Evolutionary conservation across 192 early-diverging fungal species (phyloP).

Genomic region (Radiomyces spectabilis): DNA sequence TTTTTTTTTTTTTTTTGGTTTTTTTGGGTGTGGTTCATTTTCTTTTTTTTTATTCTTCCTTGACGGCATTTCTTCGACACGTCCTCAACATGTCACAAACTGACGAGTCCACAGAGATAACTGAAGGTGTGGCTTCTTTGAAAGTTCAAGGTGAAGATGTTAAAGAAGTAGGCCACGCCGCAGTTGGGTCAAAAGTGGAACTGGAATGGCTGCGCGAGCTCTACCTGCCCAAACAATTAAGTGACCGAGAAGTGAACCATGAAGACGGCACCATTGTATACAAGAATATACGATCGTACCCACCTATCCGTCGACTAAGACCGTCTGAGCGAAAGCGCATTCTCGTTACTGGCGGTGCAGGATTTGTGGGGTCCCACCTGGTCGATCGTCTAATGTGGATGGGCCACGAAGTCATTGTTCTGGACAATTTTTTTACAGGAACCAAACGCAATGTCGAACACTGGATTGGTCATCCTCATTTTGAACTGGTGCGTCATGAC

Average conservation of each 20-base stretch:
- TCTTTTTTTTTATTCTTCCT: background rate
- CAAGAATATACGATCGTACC: conserved; percentile 34
- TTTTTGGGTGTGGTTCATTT: background rate
- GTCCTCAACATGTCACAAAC: background rate
- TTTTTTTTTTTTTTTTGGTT: background rate
- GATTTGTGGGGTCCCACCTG: conserved; percentile 80
- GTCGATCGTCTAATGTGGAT: conserved; percentile 76
- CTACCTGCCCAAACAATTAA: conserved; percentile 24
- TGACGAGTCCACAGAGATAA: background rate
- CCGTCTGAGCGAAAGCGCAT: conserved; percentile 56
- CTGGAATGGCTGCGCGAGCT: conserved; percentile 25
- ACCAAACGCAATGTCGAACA: conserved; percentile 69
- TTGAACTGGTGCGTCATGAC: conserved; percentile 75
- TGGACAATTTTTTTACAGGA: conserved; percentile 83
- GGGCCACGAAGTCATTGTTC: conserved; percentile 73
- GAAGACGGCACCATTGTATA: conserved; percentile 35
- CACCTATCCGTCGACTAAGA: conserved; percentile 50
- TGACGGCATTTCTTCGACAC: background rate
- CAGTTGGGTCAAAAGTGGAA: conserved; percentile 26
- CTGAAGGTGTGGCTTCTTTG: background rate
- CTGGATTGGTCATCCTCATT: conserved; percentile 78
- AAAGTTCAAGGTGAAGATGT: conserved; percentile 1
- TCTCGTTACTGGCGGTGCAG: conserved; percentile 81
- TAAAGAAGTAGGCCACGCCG: conserved; percentile 22
- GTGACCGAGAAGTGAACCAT: conserved; percentile 14